Evolutionary conservation across 1,139 yeast species (phyloP), one percentile per base, ranked within the genome.

Genomic region (Magnusiomyces suaveolens): DNA sequence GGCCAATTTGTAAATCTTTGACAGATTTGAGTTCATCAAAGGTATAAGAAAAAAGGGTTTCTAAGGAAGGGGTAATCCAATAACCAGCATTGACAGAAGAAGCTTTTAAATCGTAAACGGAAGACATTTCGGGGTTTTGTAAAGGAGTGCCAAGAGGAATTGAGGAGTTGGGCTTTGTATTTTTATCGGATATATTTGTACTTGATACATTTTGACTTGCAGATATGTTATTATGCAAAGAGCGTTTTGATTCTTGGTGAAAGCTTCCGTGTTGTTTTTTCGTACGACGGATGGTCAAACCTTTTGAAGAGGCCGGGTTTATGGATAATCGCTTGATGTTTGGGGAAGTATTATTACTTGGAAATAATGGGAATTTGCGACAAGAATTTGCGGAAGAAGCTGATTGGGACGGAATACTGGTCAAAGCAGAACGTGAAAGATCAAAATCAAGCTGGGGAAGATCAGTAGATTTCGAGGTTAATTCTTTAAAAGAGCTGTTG

Each of bases 41-140:
- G 0, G 85, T 65, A 61, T 81, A 66, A 10, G 70, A 62, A 1
- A 76, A 65, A 4, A 89, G 72, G 36, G 79, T 81, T 1, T 73
- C 73, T 16, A 87, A 72, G 0, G 86, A 69, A 0, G 97, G 97
- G 1, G 83, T 76, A 57, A 88, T 81, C 94, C 96, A 89, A 67
- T 89, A 89, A 1, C 82, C 89, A 39, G 75, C 75, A 23, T 66
- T 65, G 20, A 64, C 56, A 1, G 69, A 64, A 18, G 60, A 57
- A 49, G 59, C 60, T 56, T 60, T 57, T 49, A 60, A 56, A 26
- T 58, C 64, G 38, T 59, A 61, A 1, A 61, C 51, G 24, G 51
- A 56, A 21, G 49, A 46, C 16, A 46, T 46, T 23, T 38, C 49
- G 2, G 49, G 49, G n/a, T 46, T 46, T 18, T 26, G 20, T 12